Evolutionary conservation across 2,329 filamentous ascomycete species (phyloP).

Genomic region (Lecanoromycetidae sp.): DNA sequence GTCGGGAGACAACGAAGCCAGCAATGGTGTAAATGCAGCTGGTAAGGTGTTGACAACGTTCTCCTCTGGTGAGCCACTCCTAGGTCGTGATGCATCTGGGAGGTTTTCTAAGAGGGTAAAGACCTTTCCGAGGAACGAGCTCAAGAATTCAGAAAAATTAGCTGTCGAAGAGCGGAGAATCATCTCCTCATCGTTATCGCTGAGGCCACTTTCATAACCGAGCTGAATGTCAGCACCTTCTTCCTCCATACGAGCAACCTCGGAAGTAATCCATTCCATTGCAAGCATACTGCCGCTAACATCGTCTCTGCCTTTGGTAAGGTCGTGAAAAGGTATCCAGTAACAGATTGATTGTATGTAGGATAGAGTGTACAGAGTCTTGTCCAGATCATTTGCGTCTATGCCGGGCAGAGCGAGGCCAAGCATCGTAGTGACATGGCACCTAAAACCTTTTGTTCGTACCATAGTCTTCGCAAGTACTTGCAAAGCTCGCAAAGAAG

Average conservation of each 20-base stretch:
- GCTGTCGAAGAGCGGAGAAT: conserved; percentile 90
- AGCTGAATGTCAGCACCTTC: conserved; percentile 77
- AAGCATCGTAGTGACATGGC: conserved; percentile 87
- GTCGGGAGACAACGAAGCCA: conserved; percentile 82
- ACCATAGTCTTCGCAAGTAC: conserved; percentile 86
- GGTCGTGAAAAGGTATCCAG: conserved; percentile 80
- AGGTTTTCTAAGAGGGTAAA: conserved; percentile 93
- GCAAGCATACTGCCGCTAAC: conserved; percentile 65
- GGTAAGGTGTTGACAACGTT: conserved; percentile 93
- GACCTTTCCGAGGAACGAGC: conserved; percentile 81
- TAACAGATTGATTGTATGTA: conserved; percentile 95
- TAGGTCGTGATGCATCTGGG: conserved; percentile 75
- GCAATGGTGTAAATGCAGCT: conserved; percentile 77
- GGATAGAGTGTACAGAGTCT: conserved; percentile 85
- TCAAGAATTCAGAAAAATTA: conserved; percentile 82
- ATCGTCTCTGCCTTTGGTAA: conserved; percentile 56
- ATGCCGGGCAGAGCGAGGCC: conserved; percentile 88
- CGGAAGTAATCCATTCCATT: conserved; percentile 83
- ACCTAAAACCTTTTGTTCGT: conserved; percentile 87
- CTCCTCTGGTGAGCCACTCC: conserved; percentile 86
- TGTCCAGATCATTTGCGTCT: conserved; percentile 93
- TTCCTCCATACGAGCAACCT: conserved; percentile 86
- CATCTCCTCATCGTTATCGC: conserved; percentile 72
- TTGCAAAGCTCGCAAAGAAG: conserved; percentile 81
- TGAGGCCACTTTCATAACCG: conserved; percentile 70